Evolutionary conservation across 306 rosid genomes (phyloP), one percentile per base, ranked within the genome.

Genomic region (Phaseolus lunatus): DNA sequence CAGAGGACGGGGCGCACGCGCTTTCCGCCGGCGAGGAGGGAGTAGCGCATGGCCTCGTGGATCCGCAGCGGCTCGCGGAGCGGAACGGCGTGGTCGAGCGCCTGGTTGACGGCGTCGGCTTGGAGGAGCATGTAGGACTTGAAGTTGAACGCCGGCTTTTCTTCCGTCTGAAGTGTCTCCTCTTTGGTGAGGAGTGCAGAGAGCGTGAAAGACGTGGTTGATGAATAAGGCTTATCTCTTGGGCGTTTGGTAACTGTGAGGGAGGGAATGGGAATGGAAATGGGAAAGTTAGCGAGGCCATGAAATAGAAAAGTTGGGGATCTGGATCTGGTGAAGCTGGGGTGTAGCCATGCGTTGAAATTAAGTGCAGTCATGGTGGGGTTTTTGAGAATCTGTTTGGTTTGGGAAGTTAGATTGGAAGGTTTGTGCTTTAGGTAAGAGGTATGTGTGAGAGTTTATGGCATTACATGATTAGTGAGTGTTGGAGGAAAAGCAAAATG

Each of bases 1-100:
- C 96, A 91, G 53, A 93, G 87, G 14, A 91, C 76, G 0, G 98
- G 98, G 0, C 98, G 86, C 14, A 93, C 94, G 3, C 95, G 52
- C 77, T 93, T 91, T 0, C 98, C 98, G 9, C 96, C 95, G 58
- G 96, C 96, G n/a, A 93, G 87, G 37, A 93, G 96, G 0, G 98
- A 91, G 83, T 93, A 93, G 0, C 95, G 85, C 95, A 89, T 93
- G 1, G 93, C 93, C 63, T 93, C 92, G 72, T 91, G 96, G 54
- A 93, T 88, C 80, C 52, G 88, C 0, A 12, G 58, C 0, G 98
- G 98, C 0, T 90, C 88, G 0, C 80, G 71, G 7, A 93, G 70
- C 2, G 85, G 24, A 61, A 93, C 86, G 31, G 90, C 90, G 7
- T 65, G 81, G 77, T 93, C 90, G 1, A 93, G 37, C 24, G 96